Base-by-base conservation (phyloP, 371 early-diverging fungal species). In the Funneliformis caledonium region DNA sequence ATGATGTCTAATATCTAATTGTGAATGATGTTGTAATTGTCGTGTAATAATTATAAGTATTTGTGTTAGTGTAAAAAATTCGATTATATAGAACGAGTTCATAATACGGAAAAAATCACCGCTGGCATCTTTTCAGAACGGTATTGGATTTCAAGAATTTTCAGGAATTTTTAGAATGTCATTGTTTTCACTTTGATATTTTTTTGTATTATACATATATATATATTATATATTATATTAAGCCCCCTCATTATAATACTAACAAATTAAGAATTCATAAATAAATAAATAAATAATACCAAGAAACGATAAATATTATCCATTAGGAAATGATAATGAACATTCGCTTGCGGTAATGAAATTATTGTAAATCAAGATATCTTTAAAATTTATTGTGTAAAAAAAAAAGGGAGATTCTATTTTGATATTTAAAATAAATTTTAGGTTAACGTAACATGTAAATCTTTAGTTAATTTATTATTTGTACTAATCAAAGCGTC, bases 41-140 rank as follows among this genome's bases (percentile, higher is more conserved):
- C 56, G 56, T 56, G 56, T 56, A 56, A 56, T 56, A 56, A 56
- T 56, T 56, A 56, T 56, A 56, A 56, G 19, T 56, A 56, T 56
- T 56, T 19, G 56, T 56, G 56, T 19, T 56, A 7, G 2, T 56
- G 16, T 5, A 37, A 37, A 37, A 37, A 37, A 26, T 26, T 37
- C 3, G 37, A 37, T 37, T 37, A 37, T 37, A 37, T 37, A 37
- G 37, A 37, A 37, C 37, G 37, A 37, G 37, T 37, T 37, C 37
- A 37, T 37, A 37, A 14, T 52, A 52, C 52, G 52, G 52, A 52
- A 52, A 19, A 56, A 14, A 56, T 56, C 19, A 56, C 56, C 56
- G 56, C 2, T 56, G 19, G 56, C 16, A 19, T 52, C 14, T 52
- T 52, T 56, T 56, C 14, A 19, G 56, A 56, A 56, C 56, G 14